phyloP scores from a whole-genome alignment of 2,329 filamentous ascomycete species.

The Escovopsis weberi region DNA sequence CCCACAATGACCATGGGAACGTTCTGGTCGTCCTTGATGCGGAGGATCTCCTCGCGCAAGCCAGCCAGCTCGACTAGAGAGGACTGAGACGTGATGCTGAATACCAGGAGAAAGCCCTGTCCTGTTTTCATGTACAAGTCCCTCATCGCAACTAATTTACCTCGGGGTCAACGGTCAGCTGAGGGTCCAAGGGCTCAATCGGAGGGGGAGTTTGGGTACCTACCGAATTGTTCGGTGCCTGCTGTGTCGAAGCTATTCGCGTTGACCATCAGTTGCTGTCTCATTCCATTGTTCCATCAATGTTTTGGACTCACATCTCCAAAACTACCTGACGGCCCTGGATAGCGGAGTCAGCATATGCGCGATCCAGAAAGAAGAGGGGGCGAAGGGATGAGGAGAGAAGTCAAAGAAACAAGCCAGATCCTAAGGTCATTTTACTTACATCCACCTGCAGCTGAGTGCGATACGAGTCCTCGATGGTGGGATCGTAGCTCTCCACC shows the following conservation, averaged over 20 bases:
- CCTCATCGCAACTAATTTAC: constrained; percentile 42
- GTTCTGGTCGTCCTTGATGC: constrained; percentile 77
- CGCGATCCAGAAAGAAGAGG: no score
- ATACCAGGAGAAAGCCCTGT: constrained; percentile 82
- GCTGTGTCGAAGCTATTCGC: constrained; percentile 62
- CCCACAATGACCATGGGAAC: constrained; percentile 82
- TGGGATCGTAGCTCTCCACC: constrained; percentile 78
- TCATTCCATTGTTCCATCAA: neutral
- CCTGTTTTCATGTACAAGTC: constrained; percentile 90
- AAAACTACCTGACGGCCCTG: constrained; percentile 78
- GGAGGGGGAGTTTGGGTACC: constrained; percentile 16
- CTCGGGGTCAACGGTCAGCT: neutral
- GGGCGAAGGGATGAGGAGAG: neutral
- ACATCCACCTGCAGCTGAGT: constrained; percentile 73
- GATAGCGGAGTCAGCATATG: constrained; percentile 6
- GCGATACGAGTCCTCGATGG: constrained; percentile 64
- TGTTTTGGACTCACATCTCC: constrained; percentile 55
- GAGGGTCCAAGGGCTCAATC: neutral
- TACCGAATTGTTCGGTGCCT: constrained; percentile 86
- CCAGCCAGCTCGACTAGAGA: constrained; percentile 72
- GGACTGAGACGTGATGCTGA: constrained; percentile 74
- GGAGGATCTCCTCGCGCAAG: constrained; percentile 76
- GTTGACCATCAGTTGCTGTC: neutral
- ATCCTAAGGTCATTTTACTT: constrained; percentile 24
- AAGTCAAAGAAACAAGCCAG: constrained; percentile 1